Conservation (phyloP, 352 stramenopile species). For the Pythium dissimile region DNA sequence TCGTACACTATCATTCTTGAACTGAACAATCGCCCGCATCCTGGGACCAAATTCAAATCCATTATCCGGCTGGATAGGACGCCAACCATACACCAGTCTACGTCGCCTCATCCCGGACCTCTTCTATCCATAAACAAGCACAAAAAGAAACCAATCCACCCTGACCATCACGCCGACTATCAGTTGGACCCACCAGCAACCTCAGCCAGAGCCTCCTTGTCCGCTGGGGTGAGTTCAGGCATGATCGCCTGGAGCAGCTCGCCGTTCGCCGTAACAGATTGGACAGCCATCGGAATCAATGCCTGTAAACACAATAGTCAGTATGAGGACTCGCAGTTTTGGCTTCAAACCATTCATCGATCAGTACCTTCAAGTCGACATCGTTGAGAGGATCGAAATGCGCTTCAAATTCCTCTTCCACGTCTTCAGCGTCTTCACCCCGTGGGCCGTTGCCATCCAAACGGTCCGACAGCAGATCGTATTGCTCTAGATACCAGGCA, state of each 20-base stretch:
- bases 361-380: constrained; percentile 64
- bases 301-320: constrained; percentile 26
- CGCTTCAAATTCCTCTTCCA: constrained; percentile 76
- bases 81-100: too few relatives aligned
- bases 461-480: constrained; percentile 64
- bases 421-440: constrained; percentile 41
- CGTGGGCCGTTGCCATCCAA: constrained; percentile 33
- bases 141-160: too few relatives aligned
- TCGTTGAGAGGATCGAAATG: constrained; percentile 81
- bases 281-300: constrained; percentile 56
- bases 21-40: too few relatives aligned
- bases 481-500: constrained; percentile 43
- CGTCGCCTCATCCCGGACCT: too few relatives aligned
- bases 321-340: not conserved
- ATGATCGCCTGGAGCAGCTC: constrained; percentile 59
- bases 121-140: not conserved
- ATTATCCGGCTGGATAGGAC: too few relatives aligned
- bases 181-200: constrained; percentile 26
- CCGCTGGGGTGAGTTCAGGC: constrained; percentile 57
- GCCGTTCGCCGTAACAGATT: constrained; percentile 42
- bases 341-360: not conserved
- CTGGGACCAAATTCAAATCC: too few relatives aligned
- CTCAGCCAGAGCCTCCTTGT: constrained; percentile 60
- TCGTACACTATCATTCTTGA: too few relatives aligned
- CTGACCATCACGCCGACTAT: too few relatives aligned